These are phyloP conservation scores for Wickerhamomyces rabaulensis DNA, from an alignment of 805 yeast species.

Conservation along the genomic window DNA sequence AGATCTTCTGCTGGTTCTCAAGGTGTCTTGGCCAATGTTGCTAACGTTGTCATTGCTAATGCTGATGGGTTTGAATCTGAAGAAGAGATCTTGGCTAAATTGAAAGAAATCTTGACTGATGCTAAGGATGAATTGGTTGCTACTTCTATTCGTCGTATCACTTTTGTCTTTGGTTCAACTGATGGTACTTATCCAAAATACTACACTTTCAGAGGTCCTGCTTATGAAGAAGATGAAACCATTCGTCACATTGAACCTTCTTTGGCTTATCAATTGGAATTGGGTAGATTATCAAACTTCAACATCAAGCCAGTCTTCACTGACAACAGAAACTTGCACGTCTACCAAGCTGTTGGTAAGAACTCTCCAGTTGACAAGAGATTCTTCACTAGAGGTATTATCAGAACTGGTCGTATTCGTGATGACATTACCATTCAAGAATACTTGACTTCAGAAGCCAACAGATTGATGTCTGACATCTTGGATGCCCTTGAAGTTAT, in stretches of 20 bases:
- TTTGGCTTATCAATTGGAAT: slow-evolving; percentile 92
- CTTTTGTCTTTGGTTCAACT: slow-evolving; percentile 80
- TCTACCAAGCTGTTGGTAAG: slow-evolving; percentile 94
- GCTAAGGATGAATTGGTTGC: slow-evolving; percentile 63
- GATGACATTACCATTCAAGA: slow-evolving; percentile 92
- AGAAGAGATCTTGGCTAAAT: slow-evolving; percentile 56
- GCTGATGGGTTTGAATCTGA: slow-evolving; percentile 73
- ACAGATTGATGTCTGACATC: slow-evolving; percentile 92
- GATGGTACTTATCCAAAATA: slow-evolving; percentile 91
- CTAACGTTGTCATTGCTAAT: slow-evolving; percentile 71
- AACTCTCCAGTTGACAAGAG: slow-evolving; percentile 91
- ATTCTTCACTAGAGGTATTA: slow-evolving; percentile 94
- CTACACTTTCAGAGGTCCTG: slow-evolving; percentile 90
- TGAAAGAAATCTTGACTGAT: slow-evolving; percentile 62
- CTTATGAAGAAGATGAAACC: slow-evolving; percentile 80
- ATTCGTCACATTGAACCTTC: slow-evolving; percentile 99
- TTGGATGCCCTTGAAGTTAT: slow-evolving; percentile 91
- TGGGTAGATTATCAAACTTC: slow-evolving; percentile 91
- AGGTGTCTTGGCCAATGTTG: slow-evolving; percentile 63
- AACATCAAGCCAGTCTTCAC: slow-evolving; percentile 92
- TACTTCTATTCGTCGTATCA: slow-evolving; percentile 83
- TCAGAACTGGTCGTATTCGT: slow-evolving; percentile 91
- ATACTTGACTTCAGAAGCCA: slow-evolving; percentile 93
- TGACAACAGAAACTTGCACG: slow-evolving; percentile 96
- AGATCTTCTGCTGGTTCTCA: slow-evolving; percentile 29